Percentiles rank a stretch among this genome's conserved stretches.
Evolutionary conservation across 208 protist genomes (phyloP).

Genomic region (Tetramitus jugosus): DNA sequence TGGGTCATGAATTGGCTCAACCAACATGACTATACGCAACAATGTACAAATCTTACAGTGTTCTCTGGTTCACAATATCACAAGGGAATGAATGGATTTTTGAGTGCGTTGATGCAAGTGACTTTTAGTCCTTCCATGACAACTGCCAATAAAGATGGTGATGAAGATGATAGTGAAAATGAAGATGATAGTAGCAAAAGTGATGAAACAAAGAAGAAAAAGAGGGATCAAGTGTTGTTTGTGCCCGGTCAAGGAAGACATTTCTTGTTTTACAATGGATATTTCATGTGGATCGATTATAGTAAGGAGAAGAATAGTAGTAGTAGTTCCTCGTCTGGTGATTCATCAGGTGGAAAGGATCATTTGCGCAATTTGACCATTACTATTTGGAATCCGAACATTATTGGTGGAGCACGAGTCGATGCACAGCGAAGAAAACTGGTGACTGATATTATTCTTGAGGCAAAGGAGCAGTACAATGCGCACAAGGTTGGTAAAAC

Average conservation of each 20-base stretch:
- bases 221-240: background rate
- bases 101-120: too few species aligned
- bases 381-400: background rate
- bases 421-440: background rate
- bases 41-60: too few species aligned
- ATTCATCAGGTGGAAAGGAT: too few species aligned
- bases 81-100: too few species aligned
- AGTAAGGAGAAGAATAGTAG: background rate
- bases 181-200: too few species aligned
- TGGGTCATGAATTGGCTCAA: too few species aligned
- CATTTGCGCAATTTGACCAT: background rate
- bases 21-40: too few species aligned
- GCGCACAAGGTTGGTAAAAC: slow-evolving; percentile 62
- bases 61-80: too few species aligned
- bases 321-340: background rate
- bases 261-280: background rate
- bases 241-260: background rate
- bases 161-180: too few species aligned
- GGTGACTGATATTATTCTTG: slow-evolving; percentile 47
- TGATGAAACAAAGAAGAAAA: background rate
- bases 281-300: background rate
- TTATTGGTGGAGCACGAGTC: background rate
- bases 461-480: slow-evolving; percentile 52
- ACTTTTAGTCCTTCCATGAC: too few species aligned
- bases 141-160: too few species aligned